Conservation (phyloP, 192 early-diverging fungal genomes). For the Backusella tarrabulga region DNA sequence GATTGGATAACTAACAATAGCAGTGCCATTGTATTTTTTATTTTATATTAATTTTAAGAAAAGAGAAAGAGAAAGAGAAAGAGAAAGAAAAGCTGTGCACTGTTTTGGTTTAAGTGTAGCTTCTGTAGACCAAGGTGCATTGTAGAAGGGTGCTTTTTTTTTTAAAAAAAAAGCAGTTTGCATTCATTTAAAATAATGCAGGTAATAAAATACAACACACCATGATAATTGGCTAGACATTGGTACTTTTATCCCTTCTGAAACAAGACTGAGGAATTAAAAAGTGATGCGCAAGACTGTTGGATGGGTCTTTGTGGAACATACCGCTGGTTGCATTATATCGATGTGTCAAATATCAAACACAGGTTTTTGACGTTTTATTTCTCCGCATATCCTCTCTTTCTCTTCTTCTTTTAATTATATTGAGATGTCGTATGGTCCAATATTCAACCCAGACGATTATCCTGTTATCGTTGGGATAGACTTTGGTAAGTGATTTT, state of each 20-base stretch:
- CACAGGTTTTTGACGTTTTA: background rate
- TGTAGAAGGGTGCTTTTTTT: no score
- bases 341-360: background rate
- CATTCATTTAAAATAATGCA: no score
- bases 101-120: no score
- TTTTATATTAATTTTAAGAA: no score
- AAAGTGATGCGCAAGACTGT: background rate
- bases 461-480: background rate
- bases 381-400: background rate
- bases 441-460: background rate
- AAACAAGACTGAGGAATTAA: background rate
- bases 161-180: no score
- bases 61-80: no score
- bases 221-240: background rate
- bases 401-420: background rate
- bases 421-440: background rate
- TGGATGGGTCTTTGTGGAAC: background rate
- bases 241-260: background rate
- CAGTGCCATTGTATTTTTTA: no score
- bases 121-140: no score
- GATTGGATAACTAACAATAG: no score
- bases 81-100: no score
- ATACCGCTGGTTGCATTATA: background rate
- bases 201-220: no score
- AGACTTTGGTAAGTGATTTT: background rate